These are phyloP conservation scores for Hymenoscyphus repandus DNA, from an alignment of 2,329 filamentous ascomycete species.

Conservation along the genomic window DNA sequence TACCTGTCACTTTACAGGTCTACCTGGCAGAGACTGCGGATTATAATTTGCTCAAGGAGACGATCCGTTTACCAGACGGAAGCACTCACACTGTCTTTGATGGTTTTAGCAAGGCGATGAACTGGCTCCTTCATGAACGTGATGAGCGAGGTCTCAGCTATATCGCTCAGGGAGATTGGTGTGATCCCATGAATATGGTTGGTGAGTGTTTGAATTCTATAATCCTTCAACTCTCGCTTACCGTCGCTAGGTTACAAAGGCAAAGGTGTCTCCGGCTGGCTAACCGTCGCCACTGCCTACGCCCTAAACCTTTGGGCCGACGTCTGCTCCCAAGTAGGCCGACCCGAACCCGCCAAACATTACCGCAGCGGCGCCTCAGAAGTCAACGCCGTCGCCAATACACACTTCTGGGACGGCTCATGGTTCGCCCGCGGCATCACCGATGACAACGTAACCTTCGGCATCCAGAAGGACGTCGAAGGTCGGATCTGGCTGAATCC, in stretches of 20 bases:
- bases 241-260: constrained; percentile 44
- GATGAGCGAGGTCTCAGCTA: constrained; percentile 50
- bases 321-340: constrained; percentile 42
- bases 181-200: constrained; percentile 59
- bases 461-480: constrained; percentile 44
- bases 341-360: constrained; percentile 36
- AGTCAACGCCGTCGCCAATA: constrained; percentile 46
- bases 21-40: constrained; percentile 52
- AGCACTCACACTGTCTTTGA: constrained; percentile 47
- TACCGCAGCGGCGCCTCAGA: constrained; percentile 41
- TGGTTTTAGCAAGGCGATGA: constrained; percentile 51
- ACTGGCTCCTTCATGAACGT: constrained; percentile 47
- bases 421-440: constrained; percentile 56
- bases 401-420: constrained; percentile 49
- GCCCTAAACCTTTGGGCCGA: constrained; percentile 48
- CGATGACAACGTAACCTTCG: constrained; percentile 48
- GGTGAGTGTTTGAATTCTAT: too few species aligned
- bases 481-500: constrained; percentile 55
- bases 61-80: constrained; percentile 38
- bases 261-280: constrained; percentile 52
- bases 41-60: constrained; percentile 43
- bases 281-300: constrained; percentile 50
- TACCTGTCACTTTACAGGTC: constrained; percentile 48
- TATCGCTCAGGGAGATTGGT: constrained; percentile 56
- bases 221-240: too few species aligned